Evolutionary conservation across 1,139 yeast genomes (phyloP).

Genomic region (Geotrichum klebahnii): DNA sequence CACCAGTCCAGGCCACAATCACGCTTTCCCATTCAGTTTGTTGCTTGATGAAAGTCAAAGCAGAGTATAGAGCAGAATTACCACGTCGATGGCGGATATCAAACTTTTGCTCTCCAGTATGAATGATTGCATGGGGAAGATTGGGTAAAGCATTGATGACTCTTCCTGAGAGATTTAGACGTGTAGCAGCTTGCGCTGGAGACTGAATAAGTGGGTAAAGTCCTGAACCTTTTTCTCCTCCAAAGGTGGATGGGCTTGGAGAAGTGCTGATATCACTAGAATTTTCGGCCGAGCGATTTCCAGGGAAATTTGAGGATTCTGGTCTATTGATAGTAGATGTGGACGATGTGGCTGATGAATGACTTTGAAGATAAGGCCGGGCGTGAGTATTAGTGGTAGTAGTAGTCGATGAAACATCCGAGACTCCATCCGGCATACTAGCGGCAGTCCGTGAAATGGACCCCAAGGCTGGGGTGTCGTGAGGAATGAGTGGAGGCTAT

Average conservation of each 20-base stretch:
- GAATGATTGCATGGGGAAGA: constrained; percentile 56
- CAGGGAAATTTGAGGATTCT: neutral
- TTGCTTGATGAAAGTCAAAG: constrained; percentile 57
- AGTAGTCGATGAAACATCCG: constrained; percentile 6
- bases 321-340: neutral
- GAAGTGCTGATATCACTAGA: neutral
- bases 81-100: constrained; percentile 55
- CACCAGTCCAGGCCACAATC: constrained; percentile 95
- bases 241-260: neutral
- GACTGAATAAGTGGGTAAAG: constrained; percentile 17
- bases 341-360: constrained; percentile 7
- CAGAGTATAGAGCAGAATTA: constrained; percentile 77
- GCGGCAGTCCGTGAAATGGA: constrained; percentile 20
- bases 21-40: constrained; percentile 72
- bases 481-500: constrained; percentile 7
- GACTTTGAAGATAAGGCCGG: constrained; percentile 5
- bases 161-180: constrained; percentile 53
- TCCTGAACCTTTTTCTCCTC: neutral
- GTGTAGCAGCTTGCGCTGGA: constrained; percentile 27
- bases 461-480: constrained; percentile 21
- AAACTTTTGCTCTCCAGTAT: constrained; percentile 23
- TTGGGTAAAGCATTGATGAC: constrained; percentile 65
- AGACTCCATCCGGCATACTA: constrained; percentile 15
- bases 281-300: neutral
- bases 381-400: constrained; percentile 7